A percentile compares a stretch with the other conserved stretches of the same genome.
Conservation (phyloP, 345 rosid genomes). For the Aurinia saxatilis region DNA sequence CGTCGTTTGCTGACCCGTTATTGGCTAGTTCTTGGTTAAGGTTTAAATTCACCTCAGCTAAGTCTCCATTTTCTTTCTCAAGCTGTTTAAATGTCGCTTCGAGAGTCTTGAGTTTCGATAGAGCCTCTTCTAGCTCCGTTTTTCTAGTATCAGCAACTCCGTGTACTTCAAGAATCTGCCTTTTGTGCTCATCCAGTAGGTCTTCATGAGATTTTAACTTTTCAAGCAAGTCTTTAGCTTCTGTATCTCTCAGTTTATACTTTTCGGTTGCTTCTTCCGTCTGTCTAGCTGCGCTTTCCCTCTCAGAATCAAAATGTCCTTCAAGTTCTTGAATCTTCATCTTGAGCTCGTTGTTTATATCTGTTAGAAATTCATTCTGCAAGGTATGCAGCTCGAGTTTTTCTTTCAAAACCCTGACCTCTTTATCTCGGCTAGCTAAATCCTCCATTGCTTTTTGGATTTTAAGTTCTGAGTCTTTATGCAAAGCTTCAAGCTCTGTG, state of each 20-base stretch:
- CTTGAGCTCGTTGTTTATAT: slow-evolving; percentile 65
- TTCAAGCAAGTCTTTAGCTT: slow-evolving; percentile 46
- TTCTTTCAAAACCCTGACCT: slow-evolving; percentile 60
- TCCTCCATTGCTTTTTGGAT: slow-evolving; percentile 45
- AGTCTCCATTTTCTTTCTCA: slow-evolving; percentile 58
- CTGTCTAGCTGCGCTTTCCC: slow-evolving; percentile 9
- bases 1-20: slow-evolving; percentile 45
- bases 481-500: slow-evolving; percentile 51
- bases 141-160: slow-evolving; percentile 39
- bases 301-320: slow-evolving; percentile 41
- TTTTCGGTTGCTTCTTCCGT: slow-evolving; percentile 41
- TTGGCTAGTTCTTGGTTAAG: slow-evolving; percentile 61
- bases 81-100: slow-evolving; percentile 54
- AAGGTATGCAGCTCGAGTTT: slow-evolving; percentile 50
- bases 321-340: slow-evolving; percentile 64
- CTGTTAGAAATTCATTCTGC: slow-evolving; percentile 57
- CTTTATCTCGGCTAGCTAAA: slow-evolving; percentile 48
- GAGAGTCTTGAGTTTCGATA: slow-evolving; percentile 39
- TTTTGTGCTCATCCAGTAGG: slow-evolving; percentile 43
- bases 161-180: slow-evolving; percentile 47
- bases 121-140: slow-evolving; percentile 53
- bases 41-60: slow-evolving; percentile 69
- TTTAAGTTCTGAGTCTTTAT: slow-evolving; percentile 54
- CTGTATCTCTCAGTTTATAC: slow-evolving; percentile 42
- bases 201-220: slow-evolving; percentile 43